Evolutionary conservation across 352 stramenopile species (phyloP), one percentile per base, ranked within the genome.

Genomic region (Globisporangium cylindrosporum): DNA sequence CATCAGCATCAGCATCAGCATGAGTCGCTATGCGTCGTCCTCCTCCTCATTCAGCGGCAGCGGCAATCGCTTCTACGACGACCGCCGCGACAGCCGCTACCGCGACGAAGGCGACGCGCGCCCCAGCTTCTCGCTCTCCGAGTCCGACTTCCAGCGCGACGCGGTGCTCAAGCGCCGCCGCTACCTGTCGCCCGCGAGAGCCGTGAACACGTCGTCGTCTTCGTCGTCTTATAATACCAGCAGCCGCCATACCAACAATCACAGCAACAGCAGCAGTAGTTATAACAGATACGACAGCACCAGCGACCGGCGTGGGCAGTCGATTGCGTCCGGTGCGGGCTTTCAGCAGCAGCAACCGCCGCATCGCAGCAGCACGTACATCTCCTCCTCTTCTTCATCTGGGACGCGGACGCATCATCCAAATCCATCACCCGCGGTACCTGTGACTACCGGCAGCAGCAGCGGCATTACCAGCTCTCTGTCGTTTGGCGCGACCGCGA

Each of bases 141-240:
- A 83, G 62, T 73, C 71, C 2, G 84, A 90, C 57, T 90, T 93
- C 55, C 74, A 85, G 66, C 76, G 75, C 20, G 70, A 87, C 59
- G 66, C 75, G 4, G 67, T 84, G 51, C 76, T 93, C 48, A 89
- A 91, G 75, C 77, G 80, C 18, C 76, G 78, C 20, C 79, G 76
- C 3, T 71, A 84, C 51, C 65, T 75, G 34, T 84, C 80, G 3
- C 77, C 80, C 0, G 60, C 69, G 20, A 72, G 73, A 10, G 36
- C 59, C 12, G 25, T 56, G 29, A 54, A 54, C 34, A 9, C 51
- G 53, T 34, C 22, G 53, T 14, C 46, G 46, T n/a, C 48, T 5
- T 24, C 48, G n/a, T 27, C 48, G 2, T 55, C 20, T n/a, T 15
- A 38, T 29, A 32, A 34, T 27, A 61, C 7, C 10, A 29, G 56